These are phyloP conservation scores for Podila clonocystis DNA, from an alignment of 192 early-diverging fungal species.

Conservation along the genomic window DNA sequence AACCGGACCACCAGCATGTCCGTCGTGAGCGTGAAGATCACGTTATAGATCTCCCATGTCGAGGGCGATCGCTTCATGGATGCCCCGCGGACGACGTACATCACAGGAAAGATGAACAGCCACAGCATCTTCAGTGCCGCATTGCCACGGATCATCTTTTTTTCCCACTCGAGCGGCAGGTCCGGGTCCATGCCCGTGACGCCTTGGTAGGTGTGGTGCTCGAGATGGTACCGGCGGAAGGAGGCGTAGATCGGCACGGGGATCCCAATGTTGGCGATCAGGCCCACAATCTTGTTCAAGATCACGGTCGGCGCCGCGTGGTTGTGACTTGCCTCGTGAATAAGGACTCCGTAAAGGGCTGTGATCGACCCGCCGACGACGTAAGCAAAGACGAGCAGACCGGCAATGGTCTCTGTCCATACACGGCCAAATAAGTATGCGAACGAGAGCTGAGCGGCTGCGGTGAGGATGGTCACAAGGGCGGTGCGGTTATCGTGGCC, in stretches of 20 bases:
- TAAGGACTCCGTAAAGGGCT: conserved; percentile 81
- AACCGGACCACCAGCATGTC: conserved; percentile 64
- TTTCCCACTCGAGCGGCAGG: conserved; percentile 90
- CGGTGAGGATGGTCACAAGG: conserved; percentile 72
- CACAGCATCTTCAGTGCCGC: conserved; percentile 74
- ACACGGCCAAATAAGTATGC: conserved; percentile 83
- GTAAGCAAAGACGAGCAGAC: conserved; percentile 75
- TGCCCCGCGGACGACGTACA: conserved; percentile 85
- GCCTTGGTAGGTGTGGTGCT: conserved; percentile 97
- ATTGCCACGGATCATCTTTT: conserved; percentile 76
- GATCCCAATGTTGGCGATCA: conserved; percentile 88
- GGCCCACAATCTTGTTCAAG: conserved; percentile 83
- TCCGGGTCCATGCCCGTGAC: conserved; percentile 94
- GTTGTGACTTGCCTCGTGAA: conserved; percentile 94
- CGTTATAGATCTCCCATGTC: conserved; percentile 83
- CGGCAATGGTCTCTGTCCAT: conserved; percentile 69
- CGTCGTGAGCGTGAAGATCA: conserved; percentile 69
- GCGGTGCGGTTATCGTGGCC: conserved; percentile 85
- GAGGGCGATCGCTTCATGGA: conserved; percentile 72
- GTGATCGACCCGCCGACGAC: conserved; percentile 87
- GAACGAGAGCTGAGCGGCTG: conserved; percentile 73
- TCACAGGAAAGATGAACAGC: conserved; percentile 88
- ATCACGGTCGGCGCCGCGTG: conserved; percentile 78
- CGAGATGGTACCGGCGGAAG: conserved; percentile 90
- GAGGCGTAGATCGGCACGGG: conserved; percentile 82